A percentile compares a stretch with the other conserved stretches of the same genome.
These are phyloP conservation scores for Alternaria metachromatica DNA, from an alignment of 2,329 filamentous ascomycete genomes.

Conservation along the genomic window DNA sequence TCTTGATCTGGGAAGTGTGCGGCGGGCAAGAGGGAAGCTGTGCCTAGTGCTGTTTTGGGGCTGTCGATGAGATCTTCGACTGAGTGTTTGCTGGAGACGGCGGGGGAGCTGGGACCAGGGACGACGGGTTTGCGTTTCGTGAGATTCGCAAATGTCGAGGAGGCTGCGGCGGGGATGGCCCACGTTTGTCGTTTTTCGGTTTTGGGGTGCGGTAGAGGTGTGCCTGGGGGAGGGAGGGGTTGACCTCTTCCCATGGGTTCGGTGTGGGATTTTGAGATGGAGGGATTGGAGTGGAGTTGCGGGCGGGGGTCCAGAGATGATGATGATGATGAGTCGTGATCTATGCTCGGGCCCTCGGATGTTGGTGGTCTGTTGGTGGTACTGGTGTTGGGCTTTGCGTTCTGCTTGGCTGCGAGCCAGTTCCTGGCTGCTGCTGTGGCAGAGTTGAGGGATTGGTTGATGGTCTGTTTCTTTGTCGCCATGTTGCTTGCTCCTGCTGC, in stretches of 20 bases:
- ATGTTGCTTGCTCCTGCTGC: conserved; percentile 24
- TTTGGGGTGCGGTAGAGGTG: conserved; percentile 73
- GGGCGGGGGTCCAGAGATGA: conserved; percentile 5
- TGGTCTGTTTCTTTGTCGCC: conserved; percentile 30
- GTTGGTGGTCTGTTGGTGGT: conserved; percentile 16
- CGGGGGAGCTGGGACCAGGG: background rate
- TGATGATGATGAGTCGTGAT: conserved; percentile 5
- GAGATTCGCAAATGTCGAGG: conserved; percentile 47
- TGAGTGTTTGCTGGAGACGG: conserved; percentile 9
- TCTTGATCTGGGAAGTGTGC: conserved; percentile 10
- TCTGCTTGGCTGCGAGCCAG: conserved; percentile 61
- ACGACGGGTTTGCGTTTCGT: conserved; percentile 69
- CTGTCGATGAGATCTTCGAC: conserved; percentile 13
- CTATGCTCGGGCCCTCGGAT: conserved; percentile 16
- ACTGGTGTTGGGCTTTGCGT: conserved; percentile 28
- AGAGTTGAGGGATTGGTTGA: conserved; percentile 50
- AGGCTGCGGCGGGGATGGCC: conserved; percentile 57
- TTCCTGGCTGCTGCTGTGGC: conserved; percentile 66
- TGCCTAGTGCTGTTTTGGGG: conserved; percentile 3
- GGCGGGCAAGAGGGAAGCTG: conserved; percentile 7
- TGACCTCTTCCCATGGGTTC: conserved; percentile 84
- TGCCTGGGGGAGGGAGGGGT: conserved; percentile 81
- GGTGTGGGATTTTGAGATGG: conserved; percentile 46
- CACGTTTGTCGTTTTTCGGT: conserved; percentile 59
- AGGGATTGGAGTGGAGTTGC: conserved; percentile 7